Percentiles rank a stretch among this genome's conserved stretches.
phyloP scores from a whole-genome alignment of 345 rosid species.

The Eutrema japonicum region DNA sequence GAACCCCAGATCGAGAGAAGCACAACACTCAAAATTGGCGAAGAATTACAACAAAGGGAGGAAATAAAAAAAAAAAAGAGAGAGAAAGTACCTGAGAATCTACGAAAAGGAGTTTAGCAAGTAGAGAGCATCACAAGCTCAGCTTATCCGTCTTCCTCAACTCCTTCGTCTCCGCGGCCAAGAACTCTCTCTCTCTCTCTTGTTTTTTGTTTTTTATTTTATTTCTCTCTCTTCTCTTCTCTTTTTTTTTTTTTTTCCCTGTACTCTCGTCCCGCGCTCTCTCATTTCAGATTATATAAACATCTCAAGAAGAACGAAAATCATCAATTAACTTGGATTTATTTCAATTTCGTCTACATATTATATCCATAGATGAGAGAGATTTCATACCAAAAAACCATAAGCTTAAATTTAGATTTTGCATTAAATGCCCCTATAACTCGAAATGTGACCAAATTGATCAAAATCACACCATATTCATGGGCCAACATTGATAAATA shows the following conservation, averaged over 20 bases:
- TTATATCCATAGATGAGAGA: neutral
- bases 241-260: neutral
- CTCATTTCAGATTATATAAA: slow-evolving; percentile 39
- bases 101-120: slow-evolving; percentile 15
- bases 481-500: neutral
- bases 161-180: slow-evolving; percentile 36
- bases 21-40: slow-evolving; percentile 28
- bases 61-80: too few relatives aligned
- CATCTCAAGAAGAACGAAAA: neutral
- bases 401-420: slow-evolving; percentile 1
- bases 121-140: slow-evolving; percentile 32
- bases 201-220: neutral
- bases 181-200: neutral
- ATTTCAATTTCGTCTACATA: neutral
- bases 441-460: neutral
- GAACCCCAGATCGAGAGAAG: slow-evolving; percentile 33
- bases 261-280: slow-evolving; percentile 47
- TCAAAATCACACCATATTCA: neutral
- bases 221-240: neutral
- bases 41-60: slow-evolving; percentile 5
- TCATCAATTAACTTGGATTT: slow-evolving; percentile 21
- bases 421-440: slow-evolving; percentile 14
- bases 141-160: slow-evolving; percentile 32
- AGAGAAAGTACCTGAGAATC: slow-evolving; percentile 35
- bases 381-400: slow-evolving; percentile 31